Percentiles rank a stretch among this genome's conserved stretches.
These are phyloP conservation scores for Daldinia loculata DNA, from an alignment of 495 filamentous ascomycete species.

Conservation along the genomic window DNA sequence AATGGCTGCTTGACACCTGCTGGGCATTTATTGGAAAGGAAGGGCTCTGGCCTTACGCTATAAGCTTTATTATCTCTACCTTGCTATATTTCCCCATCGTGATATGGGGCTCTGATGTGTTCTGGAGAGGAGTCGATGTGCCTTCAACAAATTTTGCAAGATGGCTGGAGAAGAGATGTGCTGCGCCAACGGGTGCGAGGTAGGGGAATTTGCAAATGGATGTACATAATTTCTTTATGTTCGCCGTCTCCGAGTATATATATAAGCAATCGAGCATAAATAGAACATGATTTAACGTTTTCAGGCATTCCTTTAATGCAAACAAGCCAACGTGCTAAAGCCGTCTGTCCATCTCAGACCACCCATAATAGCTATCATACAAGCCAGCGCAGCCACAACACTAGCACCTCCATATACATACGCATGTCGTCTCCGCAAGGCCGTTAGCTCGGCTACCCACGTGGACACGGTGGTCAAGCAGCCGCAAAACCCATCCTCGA, in stretches of 20 bases:
- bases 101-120: conserved; percentile 66
- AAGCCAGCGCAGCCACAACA: conserved; percentile 67
- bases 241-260: not conserved
- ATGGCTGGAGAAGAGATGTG: conserved; percentile 58
- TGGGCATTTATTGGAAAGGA: conserved; percentile 63
- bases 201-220: not conserved
- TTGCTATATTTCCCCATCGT: conserved; percentile 58
- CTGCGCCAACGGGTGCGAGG: conserved; percentile 16
- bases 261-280: no score
- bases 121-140: conserved; percentile 65
- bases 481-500: conserved; percentile 93
- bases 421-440: conserved; percentile 69
- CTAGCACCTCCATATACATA: conserved; percentile 80
- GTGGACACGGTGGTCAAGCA: conserved; percentile 92
- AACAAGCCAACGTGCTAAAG: conserved; percentile 63
- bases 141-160: conserved; percentile 64
- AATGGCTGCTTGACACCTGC: conserved; percentile 61
- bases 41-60: conserved; percentile 57
- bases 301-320: conserved; percentile 32
- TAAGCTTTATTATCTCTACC: conserved; percentile 59
- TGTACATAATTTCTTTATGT: not conserved
- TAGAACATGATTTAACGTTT: no score
- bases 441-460: conserved; percentile 83
- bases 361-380: conserved; percentile 81
- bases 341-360: conserved; percentile 79